Evolutionary conservation across 805 yeast species (phyloP).

Genomic region (Starmerella ratchasimensis): DNA sequence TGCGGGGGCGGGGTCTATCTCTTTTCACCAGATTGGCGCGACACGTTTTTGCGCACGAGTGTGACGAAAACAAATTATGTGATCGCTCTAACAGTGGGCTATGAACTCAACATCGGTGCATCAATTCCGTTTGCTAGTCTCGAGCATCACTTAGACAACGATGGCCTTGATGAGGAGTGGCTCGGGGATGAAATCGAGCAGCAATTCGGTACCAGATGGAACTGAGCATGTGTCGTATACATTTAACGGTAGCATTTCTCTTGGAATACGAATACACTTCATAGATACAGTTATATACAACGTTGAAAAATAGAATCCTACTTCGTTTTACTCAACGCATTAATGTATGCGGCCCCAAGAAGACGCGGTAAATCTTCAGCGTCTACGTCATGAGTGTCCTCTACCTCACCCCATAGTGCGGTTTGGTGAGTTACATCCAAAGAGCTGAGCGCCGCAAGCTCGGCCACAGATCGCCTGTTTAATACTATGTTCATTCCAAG

Average conservation of each 20-base stretch:
- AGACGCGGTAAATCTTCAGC: slow-evolving; percentile 76
- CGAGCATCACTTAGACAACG: slow-evolving; percentile 4
- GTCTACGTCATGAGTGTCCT: slow-evolving; percentile 97
- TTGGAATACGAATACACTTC: neutral
- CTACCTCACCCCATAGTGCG: slow-evolving; percentile 93
- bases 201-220: slow-evolving; percentile 2
- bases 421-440: slow-evolving; percentile 79
- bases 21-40: slow-evolving; percentile 17
- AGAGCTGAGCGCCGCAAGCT: slow-evolving; percentile 61
- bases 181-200: slow-evolving; percentile 13
- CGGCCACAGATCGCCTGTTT: slow-evolving; percentile 38
- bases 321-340: neutral
- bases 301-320: neutral
- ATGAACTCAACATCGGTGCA: slow-evolving; percentile 4
- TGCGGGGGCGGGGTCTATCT: slow-evolving; percentile 15
- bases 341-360: slow-evolving; percentile 61
- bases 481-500: slow-evolving; percentile 58
- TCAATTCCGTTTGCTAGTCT: slow-evolving; percentile 13
- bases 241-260: neutral
- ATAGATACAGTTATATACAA: neutral
- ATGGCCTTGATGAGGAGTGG: slow-evolving; percentile 12
- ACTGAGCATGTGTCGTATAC: neutral
- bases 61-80: slow-evolving; percentile 13
- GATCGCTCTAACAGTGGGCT: slow-evolving; percentile 11
- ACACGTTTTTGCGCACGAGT: slow-evolving; percentile 8